A percentile compares a stretch with the other conserved stretches of the same genome.
Conservation (phyloP, 148 eudicot species). For the Chenopodium suecicum region DNA sequence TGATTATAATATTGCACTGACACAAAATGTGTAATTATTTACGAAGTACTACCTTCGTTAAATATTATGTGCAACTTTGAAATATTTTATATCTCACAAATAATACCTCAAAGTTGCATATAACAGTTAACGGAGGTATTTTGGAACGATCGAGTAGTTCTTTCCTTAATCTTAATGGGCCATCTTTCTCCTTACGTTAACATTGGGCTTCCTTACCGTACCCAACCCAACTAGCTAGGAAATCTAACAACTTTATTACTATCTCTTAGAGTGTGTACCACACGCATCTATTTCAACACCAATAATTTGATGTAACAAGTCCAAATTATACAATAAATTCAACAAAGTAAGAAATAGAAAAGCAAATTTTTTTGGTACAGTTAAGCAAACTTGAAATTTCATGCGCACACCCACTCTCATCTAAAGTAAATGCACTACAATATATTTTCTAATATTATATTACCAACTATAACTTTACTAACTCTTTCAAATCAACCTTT, state of each 20-base stretch:
- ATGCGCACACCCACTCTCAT: conserved; percentile 10
- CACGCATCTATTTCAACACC: background rate
- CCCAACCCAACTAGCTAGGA: background rate
- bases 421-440: conserved; percentile 14
- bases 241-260: background rate
- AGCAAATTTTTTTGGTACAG: background rate
- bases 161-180: background rate
- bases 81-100: too few species aligned
- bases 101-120: too few species aligned
- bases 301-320: background rate
- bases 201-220: background rate
- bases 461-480: background rate
- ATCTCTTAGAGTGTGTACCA: too few species aligned
- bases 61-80: too few species aligned
- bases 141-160: too few species aligned
- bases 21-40: too few species aligned
- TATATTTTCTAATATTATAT: background rate
- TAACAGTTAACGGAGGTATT: too few species aligned
- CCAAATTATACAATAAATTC: background rate
- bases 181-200: background rate
- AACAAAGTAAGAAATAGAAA: conserved; percentile 10
- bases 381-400: conserved; percentile 17
- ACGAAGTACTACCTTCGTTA: too few species aligned
- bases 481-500: background rate
- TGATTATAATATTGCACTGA: too few species aligned